These are phyloP conservation scores for Coemansia sp. DNA, from an alignment of 192 early-diverging fungal genomes.

Conservation along the genomic window DNA sequence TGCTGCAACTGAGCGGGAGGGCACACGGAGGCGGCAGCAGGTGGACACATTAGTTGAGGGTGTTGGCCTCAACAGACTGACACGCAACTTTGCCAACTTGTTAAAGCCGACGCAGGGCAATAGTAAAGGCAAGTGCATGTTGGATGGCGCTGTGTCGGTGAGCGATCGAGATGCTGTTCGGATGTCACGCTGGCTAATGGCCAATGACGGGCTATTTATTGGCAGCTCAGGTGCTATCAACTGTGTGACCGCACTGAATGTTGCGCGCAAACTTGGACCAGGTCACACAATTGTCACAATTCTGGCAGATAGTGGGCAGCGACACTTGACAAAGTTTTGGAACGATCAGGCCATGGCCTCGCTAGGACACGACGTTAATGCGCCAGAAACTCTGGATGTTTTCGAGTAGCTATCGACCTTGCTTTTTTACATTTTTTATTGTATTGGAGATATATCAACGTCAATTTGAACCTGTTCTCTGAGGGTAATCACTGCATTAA, in stretches of 20 bases:
- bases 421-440: too few species aligned
- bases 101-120: not conserved
- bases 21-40: slow-evolving; percentile 86
- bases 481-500: too few species aligned
- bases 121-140: slow-evolving; percentile 28
- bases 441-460: too few species aligned
- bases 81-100: slow-evolving; percentile 72
- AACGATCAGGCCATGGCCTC: slow-evolving; percentile 33
- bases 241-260: slow-evolving; percentile 81
- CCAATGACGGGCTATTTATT: slow-evolving; percentile 70
- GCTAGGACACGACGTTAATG: slow-evolving; percentile 9
- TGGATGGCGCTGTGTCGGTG: slow-evolving; percentile 84
- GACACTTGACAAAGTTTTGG: slow-evolving; percentile 98
- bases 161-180: slow-evolving; percentile 83
- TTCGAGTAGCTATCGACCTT: not conserved
- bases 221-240: slow-evolving; percentile 91
- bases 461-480: too few species aligned
- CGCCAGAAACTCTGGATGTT: slow-evolving; percentile 26
- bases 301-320: slow-evolving; percentile 84
- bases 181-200: slow-evolving; percentile 85
- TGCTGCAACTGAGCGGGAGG: slow-evolving; percentile 82
- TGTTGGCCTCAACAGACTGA: slow-evolving; percentile 91
- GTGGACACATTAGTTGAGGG: slow-evolving; percentile 98
- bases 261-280: slow-evolving; percentile 77
- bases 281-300: slow-evolving; percentile 91